Evolutionary conservation across 345 rosid species (phyloP), one percentile per base, ranked within the genome.

Genomic region (Trapa incisa): DNA sequence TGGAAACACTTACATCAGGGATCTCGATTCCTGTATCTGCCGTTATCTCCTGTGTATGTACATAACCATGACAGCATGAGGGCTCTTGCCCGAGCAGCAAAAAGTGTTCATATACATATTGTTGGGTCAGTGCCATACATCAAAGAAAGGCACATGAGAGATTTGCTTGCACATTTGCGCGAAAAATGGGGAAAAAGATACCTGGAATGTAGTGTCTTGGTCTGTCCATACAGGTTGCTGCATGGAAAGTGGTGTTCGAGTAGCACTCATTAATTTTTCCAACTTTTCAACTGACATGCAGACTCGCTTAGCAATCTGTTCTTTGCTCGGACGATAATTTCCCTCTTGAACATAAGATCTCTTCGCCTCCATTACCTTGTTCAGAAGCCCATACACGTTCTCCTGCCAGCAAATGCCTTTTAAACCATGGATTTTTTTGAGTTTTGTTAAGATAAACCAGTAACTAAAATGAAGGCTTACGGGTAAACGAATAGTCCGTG

Each of bases 401-500:
- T 83, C 91, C 97, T 89, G 85, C 72, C 75, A 67, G 33, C 14
- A 68, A 70, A 42, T 53, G 43, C 69, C 64, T 68, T 63, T 36
- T 65, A 66, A 66, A 22, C 60, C 36, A 54, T 57, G 6, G 39
- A 1, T 35, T 65, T 37, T n/a, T 16, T 64, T 39, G 43, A 39
- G 38, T 39, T 64, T 8, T 42, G 12, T 39, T 64, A 35, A 58
- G 67, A 43, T 17, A 16, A 15, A n/a, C 3, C 10, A 5, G 67
- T 39, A 42, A 6, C 50, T 43, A 7, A 65, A 60, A 47, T 32
- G 36, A 66, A 57, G 54, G 22, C 47, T 78, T 86, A 92, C 98
- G 83, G 98, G 98, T 71, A 92, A 76, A 67, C 91, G 94, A 52
- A 88, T 84, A 50, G 90, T 82, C 74, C 94, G 83, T 2, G 96